Conservation (phyloP, 176 grass and related monocot genomes). For the Lolium perenne region DNA sequence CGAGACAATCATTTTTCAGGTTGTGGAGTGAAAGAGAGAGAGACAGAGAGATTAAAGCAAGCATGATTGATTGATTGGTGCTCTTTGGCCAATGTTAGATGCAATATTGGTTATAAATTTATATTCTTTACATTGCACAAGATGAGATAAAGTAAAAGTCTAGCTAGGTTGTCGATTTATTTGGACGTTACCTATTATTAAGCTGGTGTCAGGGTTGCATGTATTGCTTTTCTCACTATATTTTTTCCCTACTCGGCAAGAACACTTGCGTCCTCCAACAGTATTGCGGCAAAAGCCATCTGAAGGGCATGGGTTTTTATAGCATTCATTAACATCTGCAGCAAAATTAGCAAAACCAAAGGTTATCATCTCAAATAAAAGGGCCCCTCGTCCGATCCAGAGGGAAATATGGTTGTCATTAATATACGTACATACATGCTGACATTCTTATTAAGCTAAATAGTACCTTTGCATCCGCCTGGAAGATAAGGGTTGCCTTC, state of each 20-base stretch:
- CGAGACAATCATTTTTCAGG: not conserved
- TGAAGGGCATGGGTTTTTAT: slow-evolving; percentile 17
- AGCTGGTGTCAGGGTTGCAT: slow-evolving; percentile 15
- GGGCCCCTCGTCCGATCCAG: too few relatives aligned
- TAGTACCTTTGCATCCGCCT: slow-evolving; percentile 28
- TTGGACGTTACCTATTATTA: slow-evolving; percentile 25
- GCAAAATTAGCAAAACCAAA: not conserved
- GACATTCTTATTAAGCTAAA: not conserved
- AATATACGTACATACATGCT: not conserved
- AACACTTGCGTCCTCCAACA: not conserved
- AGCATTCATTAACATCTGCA: slow-evolving; percentile 41
- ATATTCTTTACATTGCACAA: not conserved
- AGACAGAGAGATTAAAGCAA: not conserved
- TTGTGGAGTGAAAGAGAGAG: not conserved
- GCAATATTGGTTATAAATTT: not conserved
- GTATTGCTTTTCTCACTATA: not conserved
- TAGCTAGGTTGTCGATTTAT: not conserved
- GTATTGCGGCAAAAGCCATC: slow-evolving; percentile 26
- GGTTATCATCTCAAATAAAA: not conserved
- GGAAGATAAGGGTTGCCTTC: slow-evolving; percentile 42
- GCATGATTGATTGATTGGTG: too few relatives aligned
- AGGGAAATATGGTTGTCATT: not conserved
- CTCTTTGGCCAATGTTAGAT: not conserved
- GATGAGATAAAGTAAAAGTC: not conserved
- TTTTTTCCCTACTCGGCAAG: slow-evolving; percentile 28